Evolutionary conservation across 257 asterid species (phyloP).

Genomic region (Rehmannia glutinosa): DNA sequence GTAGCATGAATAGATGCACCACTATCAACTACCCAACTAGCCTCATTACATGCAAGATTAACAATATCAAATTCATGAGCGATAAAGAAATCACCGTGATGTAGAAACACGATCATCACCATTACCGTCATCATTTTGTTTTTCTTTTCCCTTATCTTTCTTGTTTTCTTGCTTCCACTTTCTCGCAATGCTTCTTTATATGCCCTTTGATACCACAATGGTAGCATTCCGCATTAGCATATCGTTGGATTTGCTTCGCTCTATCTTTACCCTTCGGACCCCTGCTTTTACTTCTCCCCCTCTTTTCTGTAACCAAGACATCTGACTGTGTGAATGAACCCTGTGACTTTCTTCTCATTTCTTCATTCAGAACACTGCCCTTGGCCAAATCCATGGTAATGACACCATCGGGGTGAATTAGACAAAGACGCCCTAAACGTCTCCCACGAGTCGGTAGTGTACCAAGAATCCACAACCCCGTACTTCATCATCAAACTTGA

Average conservation of each 20-base stretch:
- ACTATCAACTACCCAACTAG: slow-evolving; percentile 5
- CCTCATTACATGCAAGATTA: not conserved
- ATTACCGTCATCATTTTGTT: not conserved
- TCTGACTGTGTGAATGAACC: too few relatives aligned
- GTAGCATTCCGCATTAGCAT: not conserved
- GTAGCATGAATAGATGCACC: slow-evolving; percentile 7
- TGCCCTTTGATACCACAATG: not conserved
- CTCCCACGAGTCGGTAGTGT: not conserved
- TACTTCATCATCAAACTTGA: slow-evolving; percentile 10
- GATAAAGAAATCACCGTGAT: not conserved
- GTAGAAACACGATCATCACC: not conserved
- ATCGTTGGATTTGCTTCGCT: not conserved
- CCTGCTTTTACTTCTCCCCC: not conserved
- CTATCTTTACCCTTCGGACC: not conserved
- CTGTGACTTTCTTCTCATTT: slow-evolving; percentile 9
- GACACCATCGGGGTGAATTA: not conserved
- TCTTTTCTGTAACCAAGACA: not conserved
- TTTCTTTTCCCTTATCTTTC: not conserved
- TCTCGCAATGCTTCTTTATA: not conserved
- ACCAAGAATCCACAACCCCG: slow-evolving; percentile 3
- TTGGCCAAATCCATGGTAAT: not conserved
- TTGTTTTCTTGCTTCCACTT: not conserved
- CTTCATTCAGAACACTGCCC: slow-evolving; percentile 7
- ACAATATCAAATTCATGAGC: not conserved
- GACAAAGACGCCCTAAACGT: not conserved